A percentile compares a stretch with the other conserved stretches of the same genome.
These are phyloP conservation scores for Zasmidium angulare DNA, from an alignment of 2,329 filamentous ascomycete genomes.

Conservation along the genomic window DNA sequence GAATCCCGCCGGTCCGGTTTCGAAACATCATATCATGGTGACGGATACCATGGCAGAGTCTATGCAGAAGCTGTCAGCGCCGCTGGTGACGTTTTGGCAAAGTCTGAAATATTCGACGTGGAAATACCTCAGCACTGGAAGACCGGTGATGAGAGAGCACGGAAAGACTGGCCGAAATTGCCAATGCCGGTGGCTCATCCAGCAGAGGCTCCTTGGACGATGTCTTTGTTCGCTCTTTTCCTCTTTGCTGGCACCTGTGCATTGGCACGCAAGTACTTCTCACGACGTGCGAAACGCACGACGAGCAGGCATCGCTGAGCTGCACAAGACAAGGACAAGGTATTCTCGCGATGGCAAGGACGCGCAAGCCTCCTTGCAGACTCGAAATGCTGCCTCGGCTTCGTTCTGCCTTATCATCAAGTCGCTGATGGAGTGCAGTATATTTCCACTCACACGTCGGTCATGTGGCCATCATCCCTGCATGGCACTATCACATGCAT, in stretches of 20 bases:
- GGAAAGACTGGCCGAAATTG: not conserved
- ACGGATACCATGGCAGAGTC: not conserved
- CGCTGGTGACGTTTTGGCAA: not conserved
- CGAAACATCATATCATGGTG: constrained; percentile 12
- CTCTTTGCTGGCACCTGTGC: not conserved
- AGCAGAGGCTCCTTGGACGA: not conserved
- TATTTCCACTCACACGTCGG: not conserved
- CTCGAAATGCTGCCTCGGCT: too few species aligned
- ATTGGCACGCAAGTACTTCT: not conserved
- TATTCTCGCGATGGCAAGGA: too few species aligned
- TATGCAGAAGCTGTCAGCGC: not conserved
- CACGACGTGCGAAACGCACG: not conserved
- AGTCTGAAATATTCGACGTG: not conserved
- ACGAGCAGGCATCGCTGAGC: not conserved
- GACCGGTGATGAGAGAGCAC: not conserved
- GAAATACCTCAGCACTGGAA: not conserved
- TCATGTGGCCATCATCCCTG: not conserved
- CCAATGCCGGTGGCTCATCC: not conserved
- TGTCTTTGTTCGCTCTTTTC: not conserved
- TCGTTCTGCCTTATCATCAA: too few species aligned
- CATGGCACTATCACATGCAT: not conserved
- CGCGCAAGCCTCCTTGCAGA: too few species aligned
- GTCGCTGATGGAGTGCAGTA: not conserved
- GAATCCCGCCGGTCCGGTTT: constrained; percentile 6
- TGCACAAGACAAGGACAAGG: too few species aligned